phyloP scores from a whole-genome alignment of 495 filamentous ascomycete genomes.

The Extremus antarcticus region DNA sequence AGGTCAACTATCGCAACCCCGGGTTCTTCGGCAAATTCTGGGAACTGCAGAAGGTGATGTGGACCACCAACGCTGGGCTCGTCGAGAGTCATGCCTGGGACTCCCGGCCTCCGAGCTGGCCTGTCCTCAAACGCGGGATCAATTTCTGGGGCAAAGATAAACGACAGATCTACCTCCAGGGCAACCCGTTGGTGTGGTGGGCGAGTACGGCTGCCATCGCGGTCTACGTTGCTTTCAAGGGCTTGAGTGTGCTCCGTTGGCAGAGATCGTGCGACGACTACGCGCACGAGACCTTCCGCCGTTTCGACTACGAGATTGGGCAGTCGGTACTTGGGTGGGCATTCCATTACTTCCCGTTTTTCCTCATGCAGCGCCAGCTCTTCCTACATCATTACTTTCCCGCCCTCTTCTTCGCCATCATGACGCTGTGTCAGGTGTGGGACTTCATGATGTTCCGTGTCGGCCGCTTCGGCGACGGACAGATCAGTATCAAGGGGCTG shows the following conservation, averaged over 20 bases:
- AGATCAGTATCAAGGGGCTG: constrained; percentile 25
- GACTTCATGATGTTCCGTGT: constrained; percentile 72
- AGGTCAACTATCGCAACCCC: constrained; percentile 87
- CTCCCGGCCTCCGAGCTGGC: constrained; percentile 89
- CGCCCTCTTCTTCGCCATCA: constrained; percentile 87
- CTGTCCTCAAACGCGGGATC: constrained; percentile 84
- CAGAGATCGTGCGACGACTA: constrained; percentile 88
- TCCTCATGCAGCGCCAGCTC: constrained; percentile 91
- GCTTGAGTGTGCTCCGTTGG: constrained; percentile 79
- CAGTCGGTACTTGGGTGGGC: constrained; percentile 85
- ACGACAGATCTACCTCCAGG: constrained; percentile 91
- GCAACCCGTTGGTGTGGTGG: constrained; percentile 96
- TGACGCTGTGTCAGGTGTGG: constrained; percentile 75
- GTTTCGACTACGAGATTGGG: constrained; percentile 95
- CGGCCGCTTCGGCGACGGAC: constrained; percentile 39
- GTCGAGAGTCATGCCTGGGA: constrained; percentile 98
- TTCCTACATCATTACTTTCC: constrained; percentile 98
- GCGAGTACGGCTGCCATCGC: constrained; percentile 69
- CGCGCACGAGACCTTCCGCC: constrained; percentile 65
- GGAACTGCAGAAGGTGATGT: constrained; percentile 99
- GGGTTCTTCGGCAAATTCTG: constrained; percentile 98
- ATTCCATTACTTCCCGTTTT: constrained; percentile 96
- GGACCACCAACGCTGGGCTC: constrained; percentile 92
- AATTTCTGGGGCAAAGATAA: constrained; percentile 98
- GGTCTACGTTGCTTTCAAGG: constrained; percentile 75